Base-by-base conservation (phyloP, 148 eudicot species). In the Persicaria maculosa region DNA sequence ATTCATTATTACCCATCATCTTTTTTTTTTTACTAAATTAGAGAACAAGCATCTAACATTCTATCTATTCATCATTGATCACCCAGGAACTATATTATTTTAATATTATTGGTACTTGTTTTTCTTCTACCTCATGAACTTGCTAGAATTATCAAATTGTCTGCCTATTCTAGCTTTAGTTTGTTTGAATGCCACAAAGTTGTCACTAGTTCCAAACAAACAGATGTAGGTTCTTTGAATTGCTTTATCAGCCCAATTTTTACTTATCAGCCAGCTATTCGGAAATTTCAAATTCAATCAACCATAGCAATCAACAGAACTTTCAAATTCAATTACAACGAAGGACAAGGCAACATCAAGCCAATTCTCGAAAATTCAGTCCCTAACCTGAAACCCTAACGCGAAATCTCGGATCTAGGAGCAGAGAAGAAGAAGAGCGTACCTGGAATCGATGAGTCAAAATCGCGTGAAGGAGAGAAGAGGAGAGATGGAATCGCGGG, bases 181-280 rank as follows among this genome's bases (percentile, higher is more conserved):
- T 79, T 96, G 84, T 96, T 87, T 77, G 97, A 96, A 78, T 92
- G 95, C 72, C 97, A 89, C 50, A 96, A 96, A 86, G 88, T 93
- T 82, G 97, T 90, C 74, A 81, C 87, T 22, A 89, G 86, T 62
- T 88, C 99, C 55, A 96, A 92, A 80, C 88, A 97, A 72, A 81
- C 94, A 44, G 99, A 96, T 67, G 31, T 36, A 73, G 50, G 31
- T 68, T 15, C 68, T 46, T 43, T 59, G 52, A 47, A n/a, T 12
- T 46, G 15, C 46, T 48, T 15, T 47, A 62, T 8, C 31, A 47
- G 9, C 36, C 75, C 64, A 10, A 3, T 11, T 45, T 72, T 68
- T 72, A 46, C n/a, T 20, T 44, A 36, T 44, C 47, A 10, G 7
- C 71, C 14, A 11, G 48, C 14, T 46, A 47, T n/a, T n/a, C n/a